phyloP scores from a whole-genome alignment of 768 basidiomycete species.

The Mycena indigotica region DNA sequence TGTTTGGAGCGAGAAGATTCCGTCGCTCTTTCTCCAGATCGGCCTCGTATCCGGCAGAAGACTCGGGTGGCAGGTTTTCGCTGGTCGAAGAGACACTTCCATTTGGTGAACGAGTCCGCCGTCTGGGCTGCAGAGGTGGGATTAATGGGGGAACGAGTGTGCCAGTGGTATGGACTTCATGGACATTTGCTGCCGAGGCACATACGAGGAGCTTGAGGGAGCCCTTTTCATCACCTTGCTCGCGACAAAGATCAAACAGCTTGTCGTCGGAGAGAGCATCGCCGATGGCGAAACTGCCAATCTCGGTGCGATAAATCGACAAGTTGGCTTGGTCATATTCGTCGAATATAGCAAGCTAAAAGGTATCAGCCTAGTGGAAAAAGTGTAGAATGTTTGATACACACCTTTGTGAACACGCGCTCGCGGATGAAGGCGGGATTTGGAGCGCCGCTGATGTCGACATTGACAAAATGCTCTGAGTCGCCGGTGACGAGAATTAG shows the following conservation, averaged over 20 bases:
- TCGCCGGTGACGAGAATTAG: constrained; percentile 75
- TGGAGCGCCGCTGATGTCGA: constrained; percentile 69
- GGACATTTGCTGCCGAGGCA: constrained; percentile 61
- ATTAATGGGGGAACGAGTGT: constrained; percentile 56
- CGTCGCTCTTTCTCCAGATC: constrained; percentile 59
- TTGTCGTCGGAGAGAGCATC: constrained; percentile 71
- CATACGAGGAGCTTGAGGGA: constrained; percentile 84
- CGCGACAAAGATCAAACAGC: constrained; percentile 70
- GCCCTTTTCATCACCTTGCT: constrained; percentile 75
- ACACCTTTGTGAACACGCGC: constrained; percentile 77
- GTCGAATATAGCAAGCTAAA: constrained; percentile 80
- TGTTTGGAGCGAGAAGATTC: constrained; percentile 30
- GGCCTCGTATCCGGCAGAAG: constrained; percentile 68
- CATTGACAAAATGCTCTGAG: constrained; percentile 72
- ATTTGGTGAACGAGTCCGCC: constrained; percentile 56
- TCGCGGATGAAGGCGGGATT: constrained; percentile 74
- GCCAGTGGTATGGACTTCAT: constrained; percentile 51
- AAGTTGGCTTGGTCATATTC: constrained; percentile 76
- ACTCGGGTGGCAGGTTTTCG: constrained; percentile 55
- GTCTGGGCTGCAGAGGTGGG: constrained; percentile 52
- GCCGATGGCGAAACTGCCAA: constrained; percentile 75
- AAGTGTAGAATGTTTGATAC: constrained; percentile 23
- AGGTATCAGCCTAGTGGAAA: constrained; percentile 12
- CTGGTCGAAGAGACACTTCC: constrained; percentile 74
- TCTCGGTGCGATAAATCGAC: constrained; percentile 86